phyloP scores from a whole-genome alignment of 441 rosid species.

The Gossypium trilobum region DNA sequence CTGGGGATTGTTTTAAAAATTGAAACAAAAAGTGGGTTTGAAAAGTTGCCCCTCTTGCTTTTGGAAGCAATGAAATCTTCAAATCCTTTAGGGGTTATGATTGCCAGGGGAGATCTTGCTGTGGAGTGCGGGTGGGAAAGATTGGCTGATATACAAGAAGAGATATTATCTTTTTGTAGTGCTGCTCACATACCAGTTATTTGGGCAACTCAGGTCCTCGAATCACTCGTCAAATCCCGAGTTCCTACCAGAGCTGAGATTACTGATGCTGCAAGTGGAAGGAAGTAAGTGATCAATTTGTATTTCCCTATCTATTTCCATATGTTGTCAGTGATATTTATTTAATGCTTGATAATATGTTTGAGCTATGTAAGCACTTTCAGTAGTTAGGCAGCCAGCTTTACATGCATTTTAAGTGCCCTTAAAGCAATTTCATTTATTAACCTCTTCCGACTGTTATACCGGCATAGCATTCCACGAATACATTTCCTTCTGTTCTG shows the following conservation, averaged over 20 bases:
- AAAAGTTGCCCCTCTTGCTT: constrained; percentile 45
- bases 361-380: neutral
- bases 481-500: neutral
- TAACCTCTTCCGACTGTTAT: neutral
- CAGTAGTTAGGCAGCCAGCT: neutral
- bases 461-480: neutral
- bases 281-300: constrained; percentile 29
- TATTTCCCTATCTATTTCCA: neutral
- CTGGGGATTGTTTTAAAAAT: constrained; percentile 52
- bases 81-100: constrained; percentile 63
- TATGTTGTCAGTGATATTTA: neutral
- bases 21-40: constrained; percentile 50
- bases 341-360: neutral
- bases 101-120: constrained; percentile 74
- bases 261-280: constrained; percentile 54
- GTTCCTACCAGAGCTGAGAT: constrained; percentile 65
- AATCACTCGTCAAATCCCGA: constrained; percentile 59
- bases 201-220: constrained; percentile 71
- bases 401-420: neutral
- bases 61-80: constrained; percentile 55
- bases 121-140: constrained; percentile 80
- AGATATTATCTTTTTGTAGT: constrained; percentile 40
- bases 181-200: constrained; percentile 52
- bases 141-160: constrained; percentile 54
- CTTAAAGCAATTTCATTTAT: neutral